Evolutionary conservation across 1,284 basidiomycete species (phyloP).

Genomic region (Hymenochaete sp.): DNA sequence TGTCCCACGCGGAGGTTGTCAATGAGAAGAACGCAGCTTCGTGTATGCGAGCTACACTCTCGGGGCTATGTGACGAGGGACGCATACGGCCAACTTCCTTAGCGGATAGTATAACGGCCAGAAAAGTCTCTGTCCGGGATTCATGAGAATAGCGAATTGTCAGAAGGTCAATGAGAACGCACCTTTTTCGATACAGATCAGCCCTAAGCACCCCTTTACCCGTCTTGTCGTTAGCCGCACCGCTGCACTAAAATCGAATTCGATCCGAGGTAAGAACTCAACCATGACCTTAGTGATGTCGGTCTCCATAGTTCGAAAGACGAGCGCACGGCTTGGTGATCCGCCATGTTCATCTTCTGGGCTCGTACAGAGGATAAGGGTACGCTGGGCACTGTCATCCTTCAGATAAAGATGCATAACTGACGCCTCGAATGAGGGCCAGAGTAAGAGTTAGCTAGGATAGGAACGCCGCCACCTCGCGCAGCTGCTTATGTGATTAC

Average conservation of each 20-base stretch:
- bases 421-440: not conserved
- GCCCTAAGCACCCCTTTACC: constrained; percentile 77
- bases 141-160: not conserved
- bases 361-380: constrained; percentile 64
- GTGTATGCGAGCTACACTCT: constrained; percentile 65
- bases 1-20: constrained; percentile 64
- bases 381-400: constrained; percentile 36
- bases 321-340: constrained; percentile 50
- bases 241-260: constrained; percentile 59
- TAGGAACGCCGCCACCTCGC: not conserved
- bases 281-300: constrained; percentile 63
- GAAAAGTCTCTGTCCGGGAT: constrained; percentile 56
- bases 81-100: constrained; percentile 74
- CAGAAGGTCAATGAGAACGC: constrained; percentile 22
- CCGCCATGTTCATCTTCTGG: constrained; percentile 54
- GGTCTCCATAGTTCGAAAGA: constrained; percentile 58
- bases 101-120: constrained; percentile 67
- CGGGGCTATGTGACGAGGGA: constrained; percentile 46
- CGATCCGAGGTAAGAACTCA: constrained; percentile 68
- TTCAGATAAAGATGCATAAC: constrained; percentile 63
- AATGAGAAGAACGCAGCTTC: constrained; percentile 73
- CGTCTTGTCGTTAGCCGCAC: constrained; percentile 54
- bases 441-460: not conserved
- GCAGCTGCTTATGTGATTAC: too few species aligned
- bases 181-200: constrained; percentile 65